Evolutionary conservation across 352 stramenopile species (phyloP), one percentile per base, ranked within the genome.

Genomic region (Pythium oligandrum): DNA sequence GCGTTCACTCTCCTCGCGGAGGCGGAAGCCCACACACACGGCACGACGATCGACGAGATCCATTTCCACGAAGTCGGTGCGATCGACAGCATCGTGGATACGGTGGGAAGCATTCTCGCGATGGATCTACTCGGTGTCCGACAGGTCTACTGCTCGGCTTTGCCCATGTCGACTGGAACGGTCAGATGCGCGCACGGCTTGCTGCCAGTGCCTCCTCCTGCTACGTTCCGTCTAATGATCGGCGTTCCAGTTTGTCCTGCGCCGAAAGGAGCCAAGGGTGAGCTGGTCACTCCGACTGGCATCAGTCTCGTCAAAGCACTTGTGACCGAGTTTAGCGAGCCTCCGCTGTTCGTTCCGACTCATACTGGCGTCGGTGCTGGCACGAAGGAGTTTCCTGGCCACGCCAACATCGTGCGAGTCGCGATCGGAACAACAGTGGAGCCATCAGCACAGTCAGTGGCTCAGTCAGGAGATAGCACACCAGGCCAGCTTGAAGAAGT

Each of bases 11-110:
- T 86, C 17, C 69, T 99, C 31, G 96, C 95, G 3, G 65, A 96
- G 51, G 93, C 96, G 1, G 96, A 99, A 62, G 93, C 95, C 30
- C 71, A 90, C 33, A 98, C 93, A 35, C 96, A 99, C 67, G 94
- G 96, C 37, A 93, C 93, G 32, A 75, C 76, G 4, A 58, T 97
- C 32, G 90, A 98, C 8, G 62, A 81, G 57, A 95, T 99, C 47
- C 95, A 98, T 66, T 99, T 99, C 70, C 96, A 99, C 67, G 96
- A 99, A 71, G 96, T 99, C 4, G 96, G 96, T 30, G 92, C 95
- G 12, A 95, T 98, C 59, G 96, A 98, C 77, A 98, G 88, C 57
- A 98, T 98, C 67, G 77, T 98, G 31, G 96, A 99, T 71, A 98
- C 95, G 5, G 90, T 98, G 43, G 96, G 96, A 1, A 96, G 88